A percentile compares a stretch with the other conserved stretches of the same genome.
Evolutionary conservation across 2,329 filamentous ascomycete species (phyloP).

Genomic region (Orbilia brochopaga): DNA sequence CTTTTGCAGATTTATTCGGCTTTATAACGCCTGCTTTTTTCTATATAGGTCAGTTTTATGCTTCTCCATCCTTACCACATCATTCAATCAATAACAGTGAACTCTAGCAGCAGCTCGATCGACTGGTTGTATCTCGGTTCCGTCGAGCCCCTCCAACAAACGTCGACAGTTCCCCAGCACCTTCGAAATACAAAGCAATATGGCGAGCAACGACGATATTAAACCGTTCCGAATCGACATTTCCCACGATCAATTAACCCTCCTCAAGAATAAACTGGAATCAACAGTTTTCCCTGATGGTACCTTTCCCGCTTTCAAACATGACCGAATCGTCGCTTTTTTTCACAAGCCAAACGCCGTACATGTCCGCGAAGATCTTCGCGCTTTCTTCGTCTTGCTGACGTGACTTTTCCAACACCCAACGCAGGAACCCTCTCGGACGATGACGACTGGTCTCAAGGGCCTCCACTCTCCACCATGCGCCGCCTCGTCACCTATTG

Average conservation of each 20-base stretch:
- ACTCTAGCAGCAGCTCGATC: not conserved
- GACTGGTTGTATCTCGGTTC: not conserved
- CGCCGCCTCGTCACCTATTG: constrained; percentile 58
- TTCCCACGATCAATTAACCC: constrained; percentile 4
- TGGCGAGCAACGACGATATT: constrained; percentile 11
- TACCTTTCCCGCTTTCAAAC: constrained; percentile 5
- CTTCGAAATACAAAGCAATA: not conserved
- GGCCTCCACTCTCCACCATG: constrained; percentile 52
- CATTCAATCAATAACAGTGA: too few relatives aligned
- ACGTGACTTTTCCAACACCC: not conserved
- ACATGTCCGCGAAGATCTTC: too few relatives aligned
- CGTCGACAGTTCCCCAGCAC: not conserved
- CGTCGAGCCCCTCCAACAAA: not conserved
- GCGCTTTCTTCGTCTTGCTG: not conserved
- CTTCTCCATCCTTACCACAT: too few relatives aligned
- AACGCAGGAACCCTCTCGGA: constrained; percentile 28
- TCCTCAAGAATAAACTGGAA: constrained; percentile 25
- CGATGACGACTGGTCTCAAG: constrained; percentile 42
- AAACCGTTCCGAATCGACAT: constrained; percentile 38
- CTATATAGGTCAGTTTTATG: too few relatives aligned
- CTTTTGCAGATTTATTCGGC: too few relatives aligned
- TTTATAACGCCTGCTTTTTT: too few relatives aligned
- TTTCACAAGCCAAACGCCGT: too few relatives aligned
- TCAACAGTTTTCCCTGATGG: constrained; percentile 27
- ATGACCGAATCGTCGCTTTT: too few relatives aligned